A percentile compares a stretch with the other conserved stretches of the same genome.
Conservation (phyloP, 176 grass and related monocot species). For the Aegilops sharonensis region DNA sequence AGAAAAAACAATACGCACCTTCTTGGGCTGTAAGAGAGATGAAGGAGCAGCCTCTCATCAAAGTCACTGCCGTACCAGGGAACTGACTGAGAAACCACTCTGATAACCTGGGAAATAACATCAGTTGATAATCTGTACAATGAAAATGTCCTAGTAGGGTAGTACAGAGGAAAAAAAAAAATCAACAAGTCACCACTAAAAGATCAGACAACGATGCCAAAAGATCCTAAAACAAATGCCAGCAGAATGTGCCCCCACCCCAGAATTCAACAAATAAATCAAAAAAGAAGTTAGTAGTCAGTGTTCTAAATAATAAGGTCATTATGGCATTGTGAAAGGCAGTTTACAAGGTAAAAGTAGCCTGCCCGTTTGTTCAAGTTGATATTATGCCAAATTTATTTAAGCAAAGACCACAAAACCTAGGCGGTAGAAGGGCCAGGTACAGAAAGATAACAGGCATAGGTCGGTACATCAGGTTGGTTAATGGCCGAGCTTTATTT, state of each 20-base stretch:
- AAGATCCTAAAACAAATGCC: neutral
- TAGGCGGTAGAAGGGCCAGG: neutral
- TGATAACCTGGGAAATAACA: conserved; percentile 55
- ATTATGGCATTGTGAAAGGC: neutral
- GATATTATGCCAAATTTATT: neutral
- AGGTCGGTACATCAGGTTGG: neutral
- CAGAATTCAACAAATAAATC: neutral
- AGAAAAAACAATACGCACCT: conserved; percentile 50
- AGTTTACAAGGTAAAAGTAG: neutral
- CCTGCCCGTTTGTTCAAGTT: neutral
- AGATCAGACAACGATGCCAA: neutral
- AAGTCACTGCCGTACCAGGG: conserved; percentile 51
- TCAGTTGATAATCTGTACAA: neutral
- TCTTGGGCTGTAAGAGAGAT: conserved; percentile 88
- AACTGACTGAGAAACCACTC: conserved; percentile 56
- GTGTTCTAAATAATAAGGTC: conserved; percentile 10
- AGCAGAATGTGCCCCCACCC: neutral
- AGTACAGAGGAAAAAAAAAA: neutral
- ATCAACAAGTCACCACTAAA: neutral
- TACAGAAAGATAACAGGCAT: neutral
- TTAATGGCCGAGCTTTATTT: neutral
- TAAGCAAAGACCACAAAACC: neutral
- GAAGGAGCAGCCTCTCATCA: conserved; percentile 73
- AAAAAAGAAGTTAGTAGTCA: conserved; percentile 1
- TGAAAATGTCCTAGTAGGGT: neutral